phyloP scores from a whole-genome alignment of 1,139 yeast genomes.

The Magnusiomyces sp. region DNA sequence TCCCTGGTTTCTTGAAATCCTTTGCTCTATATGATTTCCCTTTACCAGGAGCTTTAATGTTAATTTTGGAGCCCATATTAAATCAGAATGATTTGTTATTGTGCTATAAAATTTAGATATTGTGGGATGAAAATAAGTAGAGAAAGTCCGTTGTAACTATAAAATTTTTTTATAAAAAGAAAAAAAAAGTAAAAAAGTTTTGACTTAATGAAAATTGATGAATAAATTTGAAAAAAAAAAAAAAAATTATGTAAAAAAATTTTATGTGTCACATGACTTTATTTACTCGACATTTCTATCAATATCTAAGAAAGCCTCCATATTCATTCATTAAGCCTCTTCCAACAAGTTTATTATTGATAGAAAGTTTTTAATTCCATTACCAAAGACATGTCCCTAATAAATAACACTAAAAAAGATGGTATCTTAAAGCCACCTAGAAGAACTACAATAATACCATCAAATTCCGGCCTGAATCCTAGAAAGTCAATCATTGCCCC shows the following conservation, averaged over 20 bases:
- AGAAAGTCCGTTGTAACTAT: not conserved
- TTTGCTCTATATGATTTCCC: conserved; percentile 1
- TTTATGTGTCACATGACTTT: conserved; percentile 3
- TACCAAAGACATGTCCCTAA: not conserved
- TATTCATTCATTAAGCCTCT: too few species aligned
- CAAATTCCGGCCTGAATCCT: not conserved
- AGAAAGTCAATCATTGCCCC: conserved; percentile 16
- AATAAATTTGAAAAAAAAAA: too few species aligned
- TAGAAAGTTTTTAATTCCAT: too few species aligned
- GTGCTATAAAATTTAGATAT: not conserved
- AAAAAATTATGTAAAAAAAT: conserved; percentile 2
- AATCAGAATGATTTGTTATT: not conserved
- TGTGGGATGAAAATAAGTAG: not conserved
- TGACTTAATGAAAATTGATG: too few species aligned
- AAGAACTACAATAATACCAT: conserved; percentile 10
- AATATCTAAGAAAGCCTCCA: not conserved
- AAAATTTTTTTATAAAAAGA: not conserved
- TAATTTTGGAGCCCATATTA: conserved; percentile 1
- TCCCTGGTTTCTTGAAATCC: conserved; percentile 19
- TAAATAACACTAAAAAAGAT: not conserved
- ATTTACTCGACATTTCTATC: not conserved
- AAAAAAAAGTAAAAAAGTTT: too few species aligned
- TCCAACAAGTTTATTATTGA: too few species aligned
- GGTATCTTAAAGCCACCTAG: conserved; percentile 5
- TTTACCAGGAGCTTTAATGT: conserved; percentile 5